A percentile compares a stretch with the other conserved stretches of the same genome.
phyloP scores from a whole-genome alignment of 2,329 filamentous ascomycete species.

The Thelonectria discophora region DNA sequence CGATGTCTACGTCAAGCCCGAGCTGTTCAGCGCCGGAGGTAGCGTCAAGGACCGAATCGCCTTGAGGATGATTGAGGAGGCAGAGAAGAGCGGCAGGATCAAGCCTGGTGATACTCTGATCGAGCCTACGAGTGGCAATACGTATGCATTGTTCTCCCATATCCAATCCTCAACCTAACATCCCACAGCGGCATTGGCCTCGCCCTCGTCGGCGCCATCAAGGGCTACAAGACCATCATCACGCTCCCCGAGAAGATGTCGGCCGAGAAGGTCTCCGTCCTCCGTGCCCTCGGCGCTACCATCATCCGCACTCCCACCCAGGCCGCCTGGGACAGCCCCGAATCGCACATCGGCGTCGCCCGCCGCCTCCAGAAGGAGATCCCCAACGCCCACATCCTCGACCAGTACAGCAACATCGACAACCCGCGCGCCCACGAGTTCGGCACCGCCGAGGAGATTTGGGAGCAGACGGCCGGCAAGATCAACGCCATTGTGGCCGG shows the following conservation, averaged over 20 bases:
- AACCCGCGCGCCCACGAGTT: constrained; percentile 94
- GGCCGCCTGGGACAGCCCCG: constrained; percentile 91
- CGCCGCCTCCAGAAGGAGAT: constrained; percentile 91
- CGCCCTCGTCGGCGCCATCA: constrained; percentile 91
- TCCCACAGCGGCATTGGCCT: constrained; percentile 79
- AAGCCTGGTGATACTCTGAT: constrained; percentile 97
- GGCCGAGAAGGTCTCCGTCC: constrained; percentile 94
- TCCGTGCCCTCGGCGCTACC: constrained; percentile 92
- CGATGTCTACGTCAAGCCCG: constrained; percentile 89
- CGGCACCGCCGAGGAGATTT: constrained; percentile 96
- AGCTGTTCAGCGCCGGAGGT: constrained; percentile 93
- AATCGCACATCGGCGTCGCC: constrained; percentile 97
- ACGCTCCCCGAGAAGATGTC: constrained; percentile 99
- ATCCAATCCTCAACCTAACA: constrained; percentile 37
- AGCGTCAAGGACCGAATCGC: constrained; percentile 97
- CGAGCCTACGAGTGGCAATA: constrained; percentile 97
- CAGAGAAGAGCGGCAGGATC: constrained; percentile 89
- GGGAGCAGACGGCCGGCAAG: constrained; percentile 85
- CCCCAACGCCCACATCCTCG: constrained; percentile 94
- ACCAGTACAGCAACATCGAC: constrained; percentile 92
- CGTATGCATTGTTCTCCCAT: constrained; percentile 53
- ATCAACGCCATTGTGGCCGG: constrained; percentile 88
- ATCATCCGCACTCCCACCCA: constrained; percentile 98
- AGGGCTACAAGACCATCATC: constrained; percentile 98
- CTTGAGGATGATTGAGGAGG: constrained; percentile 95